Percentiles rank a stretch among this genome's conserved stretches.
Conservation (phyloP, 2,329 filamentous ascomycete species). For the Botrytis galanthina region DNA sequence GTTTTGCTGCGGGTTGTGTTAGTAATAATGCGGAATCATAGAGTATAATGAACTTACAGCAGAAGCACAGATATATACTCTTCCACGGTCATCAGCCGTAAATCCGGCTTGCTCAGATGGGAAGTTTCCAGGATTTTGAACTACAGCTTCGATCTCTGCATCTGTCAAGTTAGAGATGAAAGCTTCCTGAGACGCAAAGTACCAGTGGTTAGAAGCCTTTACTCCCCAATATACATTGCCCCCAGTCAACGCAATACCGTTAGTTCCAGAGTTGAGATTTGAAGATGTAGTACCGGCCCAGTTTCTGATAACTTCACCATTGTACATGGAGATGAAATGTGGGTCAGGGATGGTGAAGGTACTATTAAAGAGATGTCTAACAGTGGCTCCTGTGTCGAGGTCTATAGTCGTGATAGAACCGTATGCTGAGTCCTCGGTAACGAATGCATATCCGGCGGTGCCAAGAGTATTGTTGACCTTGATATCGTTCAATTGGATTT, state of each 20-base stretch:
- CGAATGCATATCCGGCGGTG: conserved; percentile 1
- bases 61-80: conserved; percentile 10
- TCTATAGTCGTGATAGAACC: not conserved
- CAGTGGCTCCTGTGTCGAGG: not conserved
- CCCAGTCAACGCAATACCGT: not conserved
- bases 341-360: not conserved
- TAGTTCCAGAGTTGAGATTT: not conserved
- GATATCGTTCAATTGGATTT: not conserved
- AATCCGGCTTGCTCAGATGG: conserved; percentile 6
- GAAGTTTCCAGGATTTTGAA: conserved; percentile 6
- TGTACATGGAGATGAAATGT: conserved; percentile 3
- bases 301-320: conserved; percentile 12
- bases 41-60: not conserved
- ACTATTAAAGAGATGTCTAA: not conserved
- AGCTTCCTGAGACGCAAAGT: not conserved
- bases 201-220: conserved; percentile 10
- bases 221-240: not conserved
- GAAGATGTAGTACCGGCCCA: not conserved
- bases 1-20: not conserved
- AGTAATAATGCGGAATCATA: not conserved
- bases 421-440: not conserved
- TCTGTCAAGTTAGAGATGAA: conserved; percentile 8
- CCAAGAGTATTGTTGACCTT: conserved; percentile 2
- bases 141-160: not conserved
- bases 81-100: not conserved